Conservation (phyloP, 306 rosid species). For the Cajanus cajan region DNA sequence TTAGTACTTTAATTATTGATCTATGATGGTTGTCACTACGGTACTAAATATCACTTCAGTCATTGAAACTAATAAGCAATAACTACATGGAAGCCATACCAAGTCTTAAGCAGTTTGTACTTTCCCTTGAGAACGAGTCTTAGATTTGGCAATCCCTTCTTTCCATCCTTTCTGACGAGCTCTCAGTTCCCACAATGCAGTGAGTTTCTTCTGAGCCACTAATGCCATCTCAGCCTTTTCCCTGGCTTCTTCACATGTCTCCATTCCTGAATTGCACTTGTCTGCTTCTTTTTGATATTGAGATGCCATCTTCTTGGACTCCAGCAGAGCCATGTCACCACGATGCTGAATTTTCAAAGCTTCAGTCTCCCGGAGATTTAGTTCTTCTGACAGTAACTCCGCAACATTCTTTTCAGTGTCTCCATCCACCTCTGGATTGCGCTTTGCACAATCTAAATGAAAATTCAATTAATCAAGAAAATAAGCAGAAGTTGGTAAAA, state of each 20-base stretch:
- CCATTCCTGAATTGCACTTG: slow-evolving; percentile 97
- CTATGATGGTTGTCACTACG: slow-evolving; percentile 19
- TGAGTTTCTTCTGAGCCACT: slow-evolving; percentile 59
- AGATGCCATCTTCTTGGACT: slow-evolving; percentile 89
- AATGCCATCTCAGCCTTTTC: slow-evolving; percentile 74
- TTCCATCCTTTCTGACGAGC: slow-evolving; percentile 94
- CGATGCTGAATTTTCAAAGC: slow-evolving; percentile 63
- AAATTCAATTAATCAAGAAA: neutral
- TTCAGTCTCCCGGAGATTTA: slow-evolving; percentile 69
- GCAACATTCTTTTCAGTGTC: slow-evolving; percentile 71
- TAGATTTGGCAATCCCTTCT: slow-evolving; percentile 66
- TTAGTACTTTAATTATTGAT: slow-evolving; percentile 5
- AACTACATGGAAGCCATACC: slow-evolving; percentile 2
- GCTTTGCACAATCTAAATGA: slow-evolving; percentile 81
- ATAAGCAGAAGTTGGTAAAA: slow-evolving; percentile 15
- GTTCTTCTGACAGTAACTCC: slow-evolving; percentile 77
- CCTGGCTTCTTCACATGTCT: slow-evolving; percentile 90
- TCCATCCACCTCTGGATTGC: slow-evolving; percentile 63
- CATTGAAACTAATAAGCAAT: slow-evolving; percentile 26
- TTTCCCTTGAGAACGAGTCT: slow-evolving; percentile 48
- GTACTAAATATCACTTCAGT: slow-evolving; percentile 18
- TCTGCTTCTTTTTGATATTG: slow-evolving; percentile 95
- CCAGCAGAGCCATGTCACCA: slow-evolving; percentile 74
- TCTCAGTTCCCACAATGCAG: slow-evolving; percentile 77
- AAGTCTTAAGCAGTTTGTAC: slow-evolving; percentile 52